These are phyloP conservation scores for Asterophora parasitica DNA, from an alignment of 768 basidiomycete species.

Conservation along the genomic window DNA sequence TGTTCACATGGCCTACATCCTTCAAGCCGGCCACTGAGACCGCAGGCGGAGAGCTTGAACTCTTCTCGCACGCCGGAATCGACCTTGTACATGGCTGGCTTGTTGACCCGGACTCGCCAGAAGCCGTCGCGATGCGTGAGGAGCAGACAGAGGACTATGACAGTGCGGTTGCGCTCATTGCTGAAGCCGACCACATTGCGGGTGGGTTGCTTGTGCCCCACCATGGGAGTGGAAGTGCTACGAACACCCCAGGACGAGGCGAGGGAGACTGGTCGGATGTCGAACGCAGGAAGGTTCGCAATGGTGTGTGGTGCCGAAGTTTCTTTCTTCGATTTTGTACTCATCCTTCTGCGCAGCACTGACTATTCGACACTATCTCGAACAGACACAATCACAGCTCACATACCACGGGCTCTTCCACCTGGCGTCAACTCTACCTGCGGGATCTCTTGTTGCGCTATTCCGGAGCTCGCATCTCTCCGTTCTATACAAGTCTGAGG, in stretches of 20 bases:
- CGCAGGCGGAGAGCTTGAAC: conserved; percentile 71
- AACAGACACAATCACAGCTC: conserved; percentile 71
- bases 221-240: conserved; percentile 21
- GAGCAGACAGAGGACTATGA: conserved; percentile 63
- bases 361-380: conserved; percentile 62
- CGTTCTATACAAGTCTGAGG: conserved; percentile 65
- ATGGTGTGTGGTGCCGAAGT: conserved; percentile 44
- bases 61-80: conserved; percentile 82
- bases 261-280: conserved; percentile 38
- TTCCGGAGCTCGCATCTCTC: conserved; percentile 90
- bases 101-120: conserved; percentile 62
- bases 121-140: conserved; percentile 43
- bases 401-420: conserved; percentile 87
- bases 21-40: conserved; percentile 57
- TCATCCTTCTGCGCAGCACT: conserved; percentile 44
- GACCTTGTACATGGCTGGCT: conserved; percentile 88
- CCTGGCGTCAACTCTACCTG: conserved; percentile 58
- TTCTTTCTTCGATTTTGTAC: background rate
- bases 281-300: conserved; percentile 59
- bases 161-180: conserved; percentile 66
- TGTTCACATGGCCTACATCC: conserved; percentile 64
- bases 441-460: conserved; percentile 65
- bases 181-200: conserved; percentile 73
- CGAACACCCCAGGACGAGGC: conserved; percentile 14
- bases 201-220: conserved; percentile 53